Evolutionary conservation across 1,284 basidiomycete genomes (phyloP).

Genomic region (Boletellus deceptivus): DNA sequence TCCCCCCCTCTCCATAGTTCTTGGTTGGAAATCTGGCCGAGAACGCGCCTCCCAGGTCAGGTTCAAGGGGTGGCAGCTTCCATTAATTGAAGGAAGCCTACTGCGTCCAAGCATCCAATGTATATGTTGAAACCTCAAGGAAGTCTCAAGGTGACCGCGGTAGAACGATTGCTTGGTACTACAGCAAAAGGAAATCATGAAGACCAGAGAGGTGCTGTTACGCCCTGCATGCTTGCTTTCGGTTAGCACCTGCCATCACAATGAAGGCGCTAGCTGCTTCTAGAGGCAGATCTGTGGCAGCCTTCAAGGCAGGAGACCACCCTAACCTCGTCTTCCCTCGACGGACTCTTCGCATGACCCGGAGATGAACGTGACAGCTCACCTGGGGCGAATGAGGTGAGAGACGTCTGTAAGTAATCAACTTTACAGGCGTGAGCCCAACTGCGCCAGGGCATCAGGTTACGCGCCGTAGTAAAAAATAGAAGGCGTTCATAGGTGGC

Average conservation of each 20-base stretch:
- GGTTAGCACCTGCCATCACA: slow-evolving; percentile 11
- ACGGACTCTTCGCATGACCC: slow-evolving; percentile 18
- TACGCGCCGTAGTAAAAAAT: slow-evolving; percentile 22
- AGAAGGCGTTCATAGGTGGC: slow-evolving; percentile 22
- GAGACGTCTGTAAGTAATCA: slow-evolving; percentile 10
- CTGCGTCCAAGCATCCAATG: slow-evolving; percentile 2
- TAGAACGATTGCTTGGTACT: slow-evolving; percentile 4
- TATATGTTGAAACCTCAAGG: slow-evolving; percentile 18
- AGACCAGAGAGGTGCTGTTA: slow-evolving; percentile 6
- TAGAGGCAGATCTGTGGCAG: slow-evolving; percentile 19
- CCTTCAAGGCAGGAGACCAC: slow-evolving; percentile 15
- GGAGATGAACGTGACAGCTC: slow-evolving; percentile 28
- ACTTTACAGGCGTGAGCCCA: neutral
- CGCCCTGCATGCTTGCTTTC: slow-evolving; percentile 13
- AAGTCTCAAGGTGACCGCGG: slow-evolving; percentile 29
- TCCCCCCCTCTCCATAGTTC: slow-evolving; percentile 9
- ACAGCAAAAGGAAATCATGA: slow-evolving; percentile 15
- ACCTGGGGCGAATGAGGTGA: slow-evolving; percentile 5
- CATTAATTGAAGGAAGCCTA: slow-evolving; percentile 22
- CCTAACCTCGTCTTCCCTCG: slow-evolving; percentile 15
- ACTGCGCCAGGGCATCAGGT: slow-evolving; percentile 17
- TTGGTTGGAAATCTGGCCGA: slow-evolving; percentile 17
- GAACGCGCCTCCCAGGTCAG: slow-evolving; percentile 2
- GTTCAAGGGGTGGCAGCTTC: slow-evolving; percentile 12
- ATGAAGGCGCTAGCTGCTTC: slow-evolving; percentile 18